Conservation (phyloP, 805 yeast genomes). For the Starmerella geochares region DNA sequence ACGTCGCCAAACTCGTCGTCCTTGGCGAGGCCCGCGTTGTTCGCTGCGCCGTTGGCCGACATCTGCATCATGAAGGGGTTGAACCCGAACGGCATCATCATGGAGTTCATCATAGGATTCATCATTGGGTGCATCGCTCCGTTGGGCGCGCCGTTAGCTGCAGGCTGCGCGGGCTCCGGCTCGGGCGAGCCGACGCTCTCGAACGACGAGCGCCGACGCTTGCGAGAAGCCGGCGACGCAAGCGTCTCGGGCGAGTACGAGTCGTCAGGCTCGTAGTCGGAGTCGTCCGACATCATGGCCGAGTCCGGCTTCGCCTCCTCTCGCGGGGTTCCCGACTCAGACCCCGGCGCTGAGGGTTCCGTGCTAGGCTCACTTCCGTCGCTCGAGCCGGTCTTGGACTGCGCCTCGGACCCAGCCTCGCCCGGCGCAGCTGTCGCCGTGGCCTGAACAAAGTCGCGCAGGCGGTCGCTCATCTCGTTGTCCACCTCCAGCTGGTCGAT, state of each 20-base stretch:
- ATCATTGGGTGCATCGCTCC: background rate
- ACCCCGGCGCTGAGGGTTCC: no score
- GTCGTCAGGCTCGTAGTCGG: slow-evolving; percentile 15
- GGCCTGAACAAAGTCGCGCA: slow-evolving; percentile 36
- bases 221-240: slow-evolving; percentile 6
- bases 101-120: slow-evolving; percentile 9
- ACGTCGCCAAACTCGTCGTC: slow-evolving; percentile 1
- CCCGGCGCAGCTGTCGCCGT: no score
- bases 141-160: background rate
- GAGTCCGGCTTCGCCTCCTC: no score
- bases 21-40: background rate
- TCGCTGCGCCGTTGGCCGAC: slow-evolving; percentile 6
- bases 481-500: slow-evolving; percentile 63
- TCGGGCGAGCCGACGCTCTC: slow-evolving; percentile 3
- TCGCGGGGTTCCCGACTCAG: background rate
- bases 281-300: slow-evolving; percentile 4
- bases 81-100: slow-evolving; percentile 21
- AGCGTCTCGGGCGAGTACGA: slow-evolving; percentile 3
- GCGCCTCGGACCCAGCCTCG: no score
- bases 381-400: slow-evolving; percentile 5
- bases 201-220: slow-evolving; percentile 15
- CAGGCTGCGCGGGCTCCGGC: background rate
- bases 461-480: slow-evolving; percentile 45
- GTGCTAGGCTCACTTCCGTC: background rate
- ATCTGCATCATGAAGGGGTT: slow-evolving; percentile 26